Evolutionary conservation across 768 basidiomycete genomes (phyloP), one percentile per base, ranked within the genome.

Genomic region (Boletus bicolor): DNA sequence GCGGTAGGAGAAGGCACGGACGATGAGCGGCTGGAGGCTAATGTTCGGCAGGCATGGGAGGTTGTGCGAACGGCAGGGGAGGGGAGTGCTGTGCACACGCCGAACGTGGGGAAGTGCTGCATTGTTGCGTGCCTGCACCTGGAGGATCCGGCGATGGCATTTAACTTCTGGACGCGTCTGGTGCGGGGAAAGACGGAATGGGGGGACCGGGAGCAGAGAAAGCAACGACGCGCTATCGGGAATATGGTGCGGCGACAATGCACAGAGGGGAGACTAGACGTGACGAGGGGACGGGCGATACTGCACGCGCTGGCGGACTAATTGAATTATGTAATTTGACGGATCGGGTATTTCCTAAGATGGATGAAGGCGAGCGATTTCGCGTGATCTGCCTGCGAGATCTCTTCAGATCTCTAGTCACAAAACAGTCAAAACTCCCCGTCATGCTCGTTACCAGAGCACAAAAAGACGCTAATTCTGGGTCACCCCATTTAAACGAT

Each of bases 391-490:
- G 28, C 28, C 28, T 7, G 28, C 28, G 28, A 30, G 28, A 30
- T 30, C 15, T 37, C 36, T 37, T 7, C 15, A 37, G 36, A 37
- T 37, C 36, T 17, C 15, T 37, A 19, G 36, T 17, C 36, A 30
- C 1, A 30, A 30, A 30, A 30, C 28, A 14, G 36, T 8, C 14
- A 6, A 15, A 36, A 36, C 7, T 30, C 28, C 4, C 26, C 12
- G 4, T 35, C 68, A 89, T 89, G 87, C 83, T 87, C 72, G 80
- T 77, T 64, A 78, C 81, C 59, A 81, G 85, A 66, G 75, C 81
- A 67, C 85, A 86, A 79, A 85, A 85, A 79, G 83, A 83, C 75
- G 74, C 66, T 53, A 77, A 73, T 70, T 84, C 83, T 64, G 75
- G 80, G 73, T 80, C 83, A 64, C 81, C 82, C 28, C 6, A 1